These are phyloP conservation scores for Erythrobasidium hasegawianum DNA, from an alignment of 1,284 basidiomycete genomes.

Conservation along the genomic window DNA sequence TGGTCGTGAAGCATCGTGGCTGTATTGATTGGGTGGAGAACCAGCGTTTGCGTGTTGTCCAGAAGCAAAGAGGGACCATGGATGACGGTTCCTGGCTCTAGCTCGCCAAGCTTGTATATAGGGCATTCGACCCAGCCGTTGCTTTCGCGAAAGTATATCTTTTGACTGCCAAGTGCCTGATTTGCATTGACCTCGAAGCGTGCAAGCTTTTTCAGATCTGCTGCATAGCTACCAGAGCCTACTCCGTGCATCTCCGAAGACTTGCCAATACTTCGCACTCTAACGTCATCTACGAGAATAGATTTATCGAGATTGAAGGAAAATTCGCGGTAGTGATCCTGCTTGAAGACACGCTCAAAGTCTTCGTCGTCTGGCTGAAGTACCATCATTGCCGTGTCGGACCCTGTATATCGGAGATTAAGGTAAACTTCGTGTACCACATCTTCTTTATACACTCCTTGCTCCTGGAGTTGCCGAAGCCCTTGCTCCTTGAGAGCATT, in stretches of 20 bases:
- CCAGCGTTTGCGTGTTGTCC: slow-evolving; percentile 86
- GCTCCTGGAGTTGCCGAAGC: slow-evolving; percentile 60
- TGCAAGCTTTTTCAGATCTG: slow-evolving; percentile 59
- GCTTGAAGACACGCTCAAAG: slow-evolving; percentile 71
- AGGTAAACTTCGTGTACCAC: slow-evolving; percentile 74
- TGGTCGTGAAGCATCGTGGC: slow-evolving; percentile 43
- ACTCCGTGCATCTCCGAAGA: slow-evolving; percentile 59
- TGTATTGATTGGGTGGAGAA: slow-evolving; percentile 53
- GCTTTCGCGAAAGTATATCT: slow-evolving; percentile 68
- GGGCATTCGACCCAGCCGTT: slow-evolving; percentile 72
- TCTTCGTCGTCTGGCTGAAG: slow-evolving; percentile 59
- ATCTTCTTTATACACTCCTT: slow-evolving; percentile 71
- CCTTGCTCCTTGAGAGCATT: slow-evolving; percentile 65
- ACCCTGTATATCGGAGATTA: slow-evolving; percentile 71
- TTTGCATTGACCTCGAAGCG: not conserved
- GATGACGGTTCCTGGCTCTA: slow-evolving; percentile 67
- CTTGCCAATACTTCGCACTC: slow-evolving; percentile 73
- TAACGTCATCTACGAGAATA: slow-evolving; percentile 88
- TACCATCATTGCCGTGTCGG: slow-evolving; percentile 87
- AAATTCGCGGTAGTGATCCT: slow-evolving; percentile 56
- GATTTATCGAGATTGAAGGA: slow-evolving; percentile 73
- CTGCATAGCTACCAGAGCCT: slow-evolving; percentile 67
- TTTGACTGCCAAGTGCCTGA: slow-evolving; percentile 9
- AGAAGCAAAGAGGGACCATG: slow-evolving; percentile 82
- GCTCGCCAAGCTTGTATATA: slow-evolving; percentile 65